phyloP scores from a whole-genome alignment of 805 yeast species.

The Isabelozyma pseudorhagii region DNA sequence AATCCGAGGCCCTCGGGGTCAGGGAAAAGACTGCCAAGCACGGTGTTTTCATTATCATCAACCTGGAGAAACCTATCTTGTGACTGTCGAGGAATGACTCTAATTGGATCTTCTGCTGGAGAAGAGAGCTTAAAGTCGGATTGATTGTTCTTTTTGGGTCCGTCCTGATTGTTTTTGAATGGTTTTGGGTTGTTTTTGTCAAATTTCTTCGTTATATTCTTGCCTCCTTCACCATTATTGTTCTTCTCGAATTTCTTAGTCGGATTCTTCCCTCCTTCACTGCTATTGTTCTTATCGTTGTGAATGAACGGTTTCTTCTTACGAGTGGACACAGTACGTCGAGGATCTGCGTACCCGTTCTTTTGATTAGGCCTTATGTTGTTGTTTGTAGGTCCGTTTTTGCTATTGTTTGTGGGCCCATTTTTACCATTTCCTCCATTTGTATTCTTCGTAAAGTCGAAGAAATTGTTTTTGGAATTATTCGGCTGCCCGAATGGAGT shows the following conservation, averaged over 20 bases:
- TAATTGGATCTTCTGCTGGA: constrained; percentile 6
- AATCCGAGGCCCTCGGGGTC: constrained; percentile 32
- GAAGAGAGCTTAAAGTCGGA: not conserved
- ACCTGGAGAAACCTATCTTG: constrained; percentile 15
- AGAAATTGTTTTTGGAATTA: not conserved
- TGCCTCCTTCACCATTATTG: not conserved
- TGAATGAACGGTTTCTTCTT: constrained; percentile 1
- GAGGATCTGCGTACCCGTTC: constrained; percentile 10
- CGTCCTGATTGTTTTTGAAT: not conserved
- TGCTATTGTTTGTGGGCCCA: not conserved
- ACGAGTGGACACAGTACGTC: constrained; percentile 4
- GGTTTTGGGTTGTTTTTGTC: not conserved
- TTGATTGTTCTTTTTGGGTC: no score
- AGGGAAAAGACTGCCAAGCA: constrained; percentile 27
- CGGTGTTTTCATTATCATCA: constrained; percentile 14
- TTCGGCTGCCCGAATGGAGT: constrained; percentile 1
- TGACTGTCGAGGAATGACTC: constrained; percentile 17
- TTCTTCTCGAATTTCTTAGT: not conserved
- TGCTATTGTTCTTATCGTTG: not conserved
- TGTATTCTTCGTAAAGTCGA: not conserved
- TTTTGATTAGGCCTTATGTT: not conserved
- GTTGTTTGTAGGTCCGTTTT: not conserved
- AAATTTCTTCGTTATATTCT: not conserved
- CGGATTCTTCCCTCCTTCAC: not conserved
- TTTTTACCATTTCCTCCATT: not conserved